phyloP scores from a whole-genome alignment of 2,329 filamentous ascomycete species.

The Exserohilum rostratum region DNA sequence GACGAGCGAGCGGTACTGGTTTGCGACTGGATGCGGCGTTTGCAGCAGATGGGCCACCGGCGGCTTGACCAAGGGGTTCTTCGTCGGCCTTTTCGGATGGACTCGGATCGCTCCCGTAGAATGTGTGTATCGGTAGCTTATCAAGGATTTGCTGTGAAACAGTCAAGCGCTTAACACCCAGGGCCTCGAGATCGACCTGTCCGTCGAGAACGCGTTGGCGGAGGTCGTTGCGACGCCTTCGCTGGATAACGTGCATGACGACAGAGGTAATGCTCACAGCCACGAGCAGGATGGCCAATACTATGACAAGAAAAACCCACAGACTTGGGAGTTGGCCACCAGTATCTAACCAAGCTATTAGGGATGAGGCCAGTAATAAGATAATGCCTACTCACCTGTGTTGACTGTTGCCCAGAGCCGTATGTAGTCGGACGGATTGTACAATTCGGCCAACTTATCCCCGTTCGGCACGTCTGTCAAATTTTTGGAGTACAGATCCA shows the following conservation, averaged over 20 bases:
- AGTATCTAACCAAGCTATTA: conserved; percentile 42
- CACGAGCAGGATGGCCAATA: conserved; percentile 72
- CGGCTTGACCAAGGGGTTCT: conserved; percentile 15
- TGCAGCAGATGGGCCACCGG: conserved; percentile 14
- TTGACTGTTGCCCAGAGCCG: conserved; percentile 60
- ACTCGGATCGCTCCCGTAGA: conserved; percentile 51
- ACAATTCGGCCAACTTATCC: conserved; percentile 46
- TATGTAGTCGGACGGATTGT: conserved; percentile 52
- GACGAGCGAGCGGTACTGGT: conserved; percentile 17
- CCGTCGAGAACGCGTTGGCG: conserved; percentile 74
- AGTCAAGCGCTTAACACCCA: conserved; percentile 82
- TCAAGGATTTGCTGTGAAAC: conserved; percentile 75
- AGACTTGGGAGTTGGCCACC: conserved; percentile 70
- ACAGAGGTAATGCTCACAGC: conserved; percentile 72
- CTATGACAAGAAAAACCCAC: conserved; percentile 77
- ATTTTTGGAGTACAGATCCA: conserved; percentile 79
- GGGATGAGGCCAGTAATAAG: conserved; percentile 2
- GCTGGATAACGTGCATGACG: conserved; percentile 79
- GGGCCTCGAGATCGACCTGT: conserved; percentile 82
- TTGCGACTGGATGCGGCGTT: conserved; percentile 26
- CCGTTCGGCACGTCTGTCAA: conserved; percentile 58
- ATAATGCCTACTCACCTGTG: conserved; percentile 43
- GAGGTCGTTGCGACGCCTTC: conserved; percentile 70
- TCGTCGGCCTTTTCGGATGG: conserved; percentile 26
- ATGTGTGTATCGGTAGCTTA: conserved; percentile 79